phyloP scores from a whole-genome alignment of 192 early-diverging fungal species.

The Backusella tuberculispora region DNA sequence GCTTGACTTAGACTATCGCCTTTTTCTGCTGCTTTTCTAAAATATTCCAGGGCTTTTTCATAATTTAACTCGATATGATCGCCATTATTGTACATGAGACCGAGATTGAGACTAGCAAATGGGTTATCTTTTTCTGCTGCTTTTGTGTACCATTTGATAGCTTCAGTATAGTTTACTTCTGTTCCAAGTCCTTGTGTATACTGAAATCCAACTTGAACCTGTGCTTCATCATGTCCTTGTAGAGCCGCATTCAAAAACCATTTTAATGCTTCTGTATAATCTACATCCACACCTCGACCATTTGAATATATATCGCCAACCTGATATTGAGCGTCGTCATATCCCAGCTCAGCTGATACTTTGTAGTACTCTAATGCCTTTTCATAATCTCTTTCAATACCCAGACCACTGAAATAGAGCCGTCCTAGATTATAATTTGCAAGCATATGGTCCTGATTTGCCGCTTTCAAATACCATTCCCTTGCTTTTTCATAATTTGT shows the following conservation, averaged over 20 bases:
- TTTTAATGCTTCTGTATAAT: slow-evolving; percentile 51
- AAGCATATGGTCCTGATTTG: slow-evolving; percentile 73
- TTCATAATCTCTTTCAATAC: slow-evolving; percentile 51
- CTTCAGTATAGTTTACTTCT: slow-evolving; percentile 28
- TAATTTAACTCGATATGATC: slow-evolving; percentile 4
- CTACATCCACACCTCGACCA: slow-evolving; percentile 26
- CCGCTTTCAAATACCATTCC: slow-evolving; percentile 68
- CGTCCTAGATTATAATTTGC: slow-evolving; percentile 84
- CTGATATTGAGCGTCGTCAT: slow-evolving; percentile 59
- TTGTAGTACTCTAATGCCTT: slow-evolving; percentile 41
- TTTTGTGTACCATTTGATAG: slow-evolving; percentile 32
- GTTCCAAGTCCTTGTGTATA: slow-evolving; percentile 49
- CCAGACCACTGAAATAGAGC: slow-evolving; percentile 77
- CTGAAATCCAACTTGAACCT: slow-evolving; percentile 52
- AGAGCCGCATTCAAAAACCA: slow-evolving; percentile 68
- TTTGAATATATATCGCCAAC: slow-evolving; percentile 2
- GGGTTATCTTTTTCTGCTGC: slow-evolving; percentile 49
- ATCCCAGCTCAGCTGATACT: slow-evolving; percentile 38
- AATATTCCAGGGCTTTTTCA: slow-evolving; percentile 57
- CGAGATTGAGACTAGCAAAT: slow-evolving; percentile 51
- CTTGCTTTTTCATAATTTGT: slow-evolving; percentile 61
- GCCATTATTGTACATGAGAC: neutral
- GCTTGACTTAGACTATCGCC: slow-evolving; percentile 38
- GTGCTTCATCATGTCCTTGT: slow-evolving; percentile 61
- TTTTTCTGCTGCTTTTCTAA: slow-evolving; percentile 61